Evolutionary conservation across 2,329 filamentous ascomycete genomes (phyloP).

Genomic region (Purpureocillium lavendulum): DNA sequence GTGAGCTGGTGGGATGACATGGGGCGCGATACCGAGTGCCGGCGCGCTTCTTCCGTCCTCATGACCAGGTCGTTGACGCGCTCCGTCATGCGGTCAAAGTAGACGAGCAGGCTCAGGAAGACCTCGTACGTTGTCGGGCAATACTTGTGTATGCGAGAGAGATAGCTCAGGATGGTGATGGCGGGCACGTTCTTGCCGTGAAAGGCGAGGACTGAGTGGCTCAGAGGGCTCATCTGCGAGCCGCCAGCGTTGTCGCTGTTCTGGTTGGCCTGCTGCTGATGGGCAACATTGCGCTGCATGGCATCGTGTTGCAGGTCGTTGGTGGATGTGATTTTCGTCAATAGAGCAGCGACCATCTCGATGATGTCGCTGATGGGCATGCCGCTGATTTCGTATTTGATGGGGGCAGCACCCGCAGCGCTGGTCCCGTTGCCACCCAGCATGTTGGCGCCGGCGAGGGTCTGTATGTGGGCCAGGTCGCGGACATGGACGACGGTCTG

Average conservation of each 20-base stretch:
- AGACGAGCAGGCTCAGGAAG: slow-evolving; percentile 88
- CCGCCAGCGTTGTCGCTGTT: slow-evolving; percentile 36
- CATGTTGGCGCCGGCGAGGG: slow-evolving; percentile 72
- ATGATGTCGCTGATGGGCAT: slow-evolving; percentile 98
- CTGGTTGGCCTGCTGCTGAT: slow-evolving; percentile 46
- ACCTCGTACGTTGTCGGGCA: slow-evolving; percentile 98
- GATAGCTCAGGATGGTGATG: slow-evolving; percentile 93
- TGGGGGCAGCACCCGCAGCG: slow-evolving; percentile 42
- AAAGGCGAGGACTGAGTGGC: slow-evolving; percentile 75
- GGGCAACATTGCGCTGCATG: slow-evolving; percentile 62
- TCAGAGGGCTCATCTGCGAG: slow-evolving; percentile 53
- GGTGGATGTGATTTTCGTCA: slow-evolving; percentile 95
- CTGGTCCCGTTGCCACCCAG: slow-evolving; percentile 42
- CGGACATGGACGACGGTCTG: slow-evolving; percentile 66
- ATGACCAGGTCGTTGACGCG: slow-evolving; percentile 77
- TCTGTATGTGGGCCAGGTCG: slow-evolving; percentile 85
- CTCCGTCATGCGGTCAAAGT: slow-evolving; percentile 98
- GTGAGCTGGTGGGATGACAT: slow-evolving; percentile 4
- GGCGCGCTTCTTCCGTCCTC: slow-evolving; percentile 51
- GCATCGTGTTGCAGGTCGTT: slow-evolving; percentile 94
- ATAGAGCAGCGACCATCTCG: slow-evolving; percentile 93
- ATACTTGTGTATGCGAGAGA: slow-evolving; percentile 96
- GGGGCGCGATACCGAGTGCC: slow-evolving; percentile 10
- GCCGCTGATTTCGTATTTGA: slow-evolving; percentile 86
- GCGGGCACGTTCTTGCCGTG: slow-evolving; percentile 97